A percentile compares a stretch with the other conserved stretches of the same genome.
Evolutionary conservation across 257 asterid genomes (phyloP).

Genomic region (Lycium barbarum): DNA sequence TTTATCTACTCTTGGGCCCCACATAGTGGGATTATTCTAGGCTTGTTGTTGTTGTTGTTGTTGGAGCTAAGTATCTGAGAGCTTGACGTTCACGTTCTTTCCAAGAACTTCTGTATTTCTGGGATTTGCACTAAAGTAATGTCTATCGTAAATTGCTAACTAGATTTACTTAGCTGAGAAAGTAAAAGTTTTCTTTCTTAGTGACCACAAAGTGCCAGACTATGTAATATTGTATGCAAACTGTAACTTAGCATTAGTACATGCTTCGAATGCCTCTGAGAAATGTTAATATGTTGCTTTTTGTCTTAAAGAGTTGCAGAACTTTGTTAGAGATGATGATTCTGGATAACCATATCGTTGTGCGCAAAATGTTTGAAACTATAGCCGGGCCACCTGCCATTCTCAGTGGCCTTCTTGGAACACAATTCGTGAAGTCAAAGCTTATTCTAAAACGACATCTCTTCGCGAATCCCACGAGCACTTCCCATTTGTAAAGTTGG

Average conservation of each 20-base stretch:
- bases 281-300: constrained; percentile 29
- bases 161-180: not conserved
- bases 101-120: not conserved
- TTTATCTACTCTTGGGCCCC: not conserved
- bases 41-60: no score
- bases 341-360: constrained; percentile 66
- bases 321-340: constrained; percentile 63
- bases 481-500: constrained; percentile 46
- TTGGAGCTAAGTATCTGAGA: not conserved
- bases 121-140: not conserved
- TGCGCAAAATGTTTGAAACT: constrained; percentile 60
- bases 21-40: no score
- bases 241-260: not conserved
- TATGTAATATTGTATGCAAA: not conserved
- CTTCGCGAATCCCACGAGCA: constrained; percentile 75
- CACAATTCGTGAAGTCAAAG: constrained; percentile 48
- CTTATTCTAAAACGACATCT: constrained; percentile 54
- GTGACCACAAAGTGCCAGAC: not conserved
- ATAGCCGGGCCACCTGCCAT: constrained; percentile 65
- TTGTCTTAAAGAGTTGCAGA: constrained; percentile 74
- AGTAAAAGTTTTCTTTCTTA: not conserved
- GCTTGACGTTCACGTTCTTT: not conserved
- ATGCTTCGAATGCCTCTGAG: not conserved
- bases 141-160: not conserved
- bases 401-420: constrained; percentile 55